Conservation (phyloP, 2,329 filamentous ascomycete genomes). For the Chlorencoelia australis region DNA sequence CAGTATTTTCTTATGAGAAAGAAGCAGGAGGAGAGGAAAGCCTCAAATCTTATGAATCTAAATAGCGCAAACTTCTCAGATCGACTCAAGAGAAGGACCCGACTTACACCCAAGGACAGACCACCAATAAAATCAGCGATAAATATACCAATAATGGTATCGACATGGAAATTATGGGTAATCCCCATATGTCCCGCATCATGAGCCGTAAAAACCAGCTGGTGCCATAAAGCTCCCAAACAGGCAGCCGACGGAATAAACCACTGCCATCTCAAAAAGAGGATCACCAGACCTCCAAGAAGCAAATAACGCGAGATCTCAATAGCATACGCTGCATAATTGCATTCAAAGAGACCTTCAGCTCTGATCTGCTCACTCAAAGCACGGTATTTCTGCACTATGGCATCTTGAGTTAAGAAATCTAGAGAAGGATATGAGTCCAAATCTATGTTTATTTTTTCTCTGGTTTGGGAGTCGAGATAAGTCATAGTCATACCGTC, state of each 20-base stretch:
- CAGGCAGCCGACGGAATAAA: slow-evolving; percentile 62
- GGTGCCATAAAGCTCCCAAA: slow-evolving; percentile 84
- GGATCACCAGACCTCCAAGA: slow-evolving; percentile 52
- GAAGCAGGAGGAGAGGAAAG: no score
- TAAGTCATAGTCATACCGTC: no score
- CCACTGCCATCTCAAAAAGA: slow-evolving; percentile 53
- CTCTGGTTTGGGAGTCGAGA: slow-evolving; percentile 61
- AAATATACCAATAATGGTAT: slow-evolving; percentile 79
- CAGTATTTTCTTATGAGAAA: no score
- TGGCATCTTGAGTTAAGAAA: slow-evolving; percentile 58
- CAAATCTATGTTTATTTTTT: slow-evolving; percentile 66
- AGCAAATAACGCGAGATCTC: slow-evolving; percentile 64
- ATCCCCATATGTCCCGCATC: slow-evolving; percentile 97
- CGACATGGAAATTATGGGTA: slow-evolving; percentile 76
- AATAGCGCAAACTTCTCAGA: no score
- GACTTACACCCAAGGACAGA: slow-evolving; percentile 72
- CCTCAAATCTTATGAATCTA: no score
- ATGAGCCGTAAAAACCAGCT: slow-evolving; percentile 86
- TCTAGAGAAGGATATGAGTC: slow-evolving; percentile 76
- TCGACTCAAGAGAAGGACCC: no score
- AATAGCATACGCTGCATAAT: slow-evolving; percentile 68
- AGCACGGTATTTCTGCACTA: slow-evolving; percentile 72
- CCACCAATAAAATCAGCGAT: slow-evolving; percentile 86
- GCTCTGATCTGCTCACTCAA: slow-evolving; percentile 62
- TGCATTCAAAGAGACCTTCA: slow-evolving; percentile 74